phyloP scores from a whole-genome alignment of 2,329 filamentous ascomycete species.

The Sclerotiophoma versabilis region DNA sequence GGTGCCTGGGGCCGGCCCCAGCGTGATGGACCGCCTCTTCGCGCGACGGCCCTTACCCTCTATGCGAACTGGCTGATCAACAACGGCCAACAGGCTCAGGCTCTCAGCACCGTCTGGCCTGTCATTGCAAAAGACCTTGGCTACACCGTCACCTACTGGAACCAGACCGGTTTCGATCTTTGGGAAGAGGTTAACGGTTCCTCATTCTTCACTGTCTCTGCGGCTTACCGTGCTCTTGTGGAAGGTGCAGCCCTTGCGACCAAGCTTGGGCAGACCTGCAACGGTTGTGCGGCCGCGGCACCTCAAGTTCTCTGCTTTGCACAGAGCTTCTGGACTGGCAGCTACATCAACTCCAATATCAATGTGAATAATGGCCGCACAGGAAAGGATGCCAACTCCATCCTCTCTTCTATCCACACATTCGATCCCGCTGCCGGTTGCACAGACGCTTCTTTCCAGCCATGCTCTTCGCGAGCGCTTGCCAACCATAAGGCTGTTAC shows the following conservation, averaged over 20 bases:
- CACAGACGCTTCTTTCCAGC: conserved; percentile 77
- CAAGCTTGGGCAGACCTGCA: conserved; percentile 67
- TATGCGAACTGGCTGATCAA: conserved; percentile 76
- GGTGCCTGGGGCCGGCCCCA: conserved; percentile 80
- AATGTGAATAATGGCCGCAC: conserved; percentile 64
- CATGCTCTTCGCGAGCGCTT: conserved; percentile 67
- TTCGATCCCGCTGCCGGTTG: conserved; percentile 74
- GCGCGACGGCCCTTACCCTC: conserved; percentile 74
- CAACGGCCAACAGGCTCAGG: conserved; percentile 60
- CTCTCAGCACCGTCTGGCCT: conserved; percentile 68
- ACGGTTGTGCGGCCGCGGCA: conserved; percentile 68
- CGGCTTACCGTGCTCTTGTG: conserved; percentile 69
- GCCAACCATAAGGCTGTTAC: conserved; percentile 79
- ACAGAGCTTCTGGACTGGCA: conserved; percentile 75
- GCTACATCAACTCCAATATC: conserved; percentile 73
- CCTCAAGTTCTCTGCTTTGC: conserved; percentile 76
- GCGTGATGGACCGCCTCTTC: conserved; percentile 77
- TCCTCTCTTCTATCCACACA: conserved; percentile 62
- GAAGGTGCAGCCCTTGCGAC: conserved; percentile 72
- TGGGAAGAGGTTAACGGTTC: conserved; percentile 83
- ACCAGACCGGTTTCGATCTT: conserved; percentile 71
- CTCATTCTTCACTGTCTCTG: conserved; percentile 79
- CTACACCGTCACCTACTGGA: conserved; percentile 75
- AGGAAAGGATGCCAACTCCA: conserved; percentile 75
- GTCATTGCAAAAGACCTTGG: conserved; percentile 77